Percentiles rank a stretch among this genome's conserved stretches.
These are phyloP conservation scores for Mycosarcoma maydis DNA, from an alignment of 1,284 basidiomycete species.

Conservation along the genomic window DNA sequence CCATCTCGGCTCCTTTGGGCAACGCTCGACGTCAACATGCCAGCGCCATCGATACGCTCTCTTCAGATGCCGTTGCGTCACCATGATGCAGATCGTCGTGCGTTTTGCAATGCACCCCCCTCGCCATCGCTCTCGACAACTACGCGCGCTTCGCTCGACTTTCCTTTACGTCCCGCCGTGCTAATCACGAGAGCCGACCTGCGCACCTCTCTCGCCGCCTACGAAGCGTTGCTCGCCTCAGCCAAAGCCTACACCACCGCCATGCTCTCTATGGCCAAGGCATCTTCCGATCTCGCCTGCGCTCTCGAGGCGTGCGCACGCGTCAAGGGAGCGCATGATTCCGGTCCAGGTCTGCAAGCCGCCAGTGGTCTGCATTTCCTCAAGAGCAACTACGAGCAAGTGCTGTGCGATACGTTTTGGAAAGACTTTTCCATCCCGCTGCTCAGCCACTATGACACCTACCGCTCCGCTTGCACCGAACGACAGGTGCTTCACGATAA, in stretches of 20 bases:
- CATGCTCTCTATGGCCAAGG: conserved; percentile 82
- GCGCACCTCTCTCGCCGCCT: conserved; percentile 79
- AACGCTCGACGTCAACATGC: too few species aligned
- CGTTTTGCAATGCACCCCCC: conserved; percentile 30
- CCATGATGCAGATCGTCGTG: conserved; percentile 10
- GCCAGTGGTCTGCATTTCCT: conserved; percentile 82
- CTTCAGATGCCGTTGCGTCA: conserved; percentile 30
- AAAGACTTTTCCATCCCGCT: conserved; percentile 90
- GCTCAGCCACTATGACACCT: conserved; percentile 82
- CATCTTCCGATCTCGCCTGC: conserved; percentile 85
- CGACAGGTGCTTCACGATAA: conserved; percentile 63
- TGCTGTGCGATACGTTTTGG: conserved; percentile 86
- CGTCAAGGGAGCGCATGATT: conserved; percentile 62
- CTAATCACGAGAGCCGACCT: conserved; percentile 84
- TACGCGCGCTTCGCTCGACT: conserved; percentile 72
- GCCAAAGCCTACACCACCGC: conserved; percentile 85
- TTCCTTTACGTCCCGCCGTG: conserved; percentile 75
- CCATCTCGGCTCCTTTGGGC: not conserved
- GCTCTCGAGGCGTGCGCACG: conserved; percentile 67
- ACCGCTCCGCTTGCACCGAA: conserved; percentile 75
- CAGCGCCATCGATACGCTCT: conserved; percentile 37
- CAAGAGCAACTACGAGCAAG: conserved; percentile 90
- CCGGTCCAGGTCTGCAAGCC: conserved; percentile 57
- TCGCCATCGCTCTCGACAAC: conserved; percentile 49
- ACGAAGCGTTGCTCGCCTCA: conserved; percentile 82